A percentile compares a stretch with the other conserved stretches of the same genome.
Conservation (phyloP, 768 basidiomycete species). For the Pseudohyphozyma bogoriensis region DNA sequence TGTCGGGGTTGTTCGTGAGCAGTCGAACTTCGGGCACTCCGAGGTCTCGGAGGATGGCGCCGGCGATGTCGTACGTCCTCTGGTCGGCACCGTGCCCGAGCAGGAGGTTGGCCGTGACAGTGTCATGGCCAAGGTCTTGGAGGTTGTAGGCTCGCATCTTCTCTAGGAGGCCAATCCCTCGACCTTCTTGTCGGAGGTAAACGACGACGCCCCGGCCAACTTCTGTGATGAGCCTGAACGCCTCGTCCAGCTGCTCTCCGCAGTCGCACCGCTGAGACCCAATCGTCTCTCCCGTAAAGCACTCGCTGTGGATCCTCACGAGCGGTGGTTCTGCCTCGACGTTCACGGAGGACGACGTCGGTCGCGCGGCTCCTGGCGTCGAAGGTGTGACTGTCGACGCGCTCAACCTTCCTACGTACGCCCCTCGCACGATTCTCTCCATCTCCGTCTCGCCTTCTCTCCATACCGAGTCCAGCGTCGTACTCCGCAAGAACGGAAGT, state of each 20-base stretch:
- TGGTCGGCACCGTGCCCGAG: slow-evolving; percentile 91
- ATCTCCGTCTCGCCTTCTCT: slow-evolving; percentile 73
- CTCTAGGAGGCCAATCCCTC: slow-evolving; percentile 88
- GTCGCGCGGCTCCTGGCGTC: slow-evolving; percentile 18
- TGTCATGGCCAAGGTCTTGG: slow-evolving; percentile 95
- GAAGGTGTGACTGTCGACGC: slow-evolving; percentile 43
- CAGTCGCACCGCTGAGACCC: slow-evolving; percentile 98
- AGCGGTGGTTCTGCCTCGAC: slow-evolving; percentile 51
- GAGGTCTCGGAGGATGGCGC: slow-evolving; percentile 77
- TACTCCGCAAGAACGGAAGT: slow-evolving; percentile 54
- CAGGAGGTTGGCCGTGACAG: slow-evolving; percentile 93
- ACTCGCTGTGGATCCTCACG: slow-evolving; percentile 93
- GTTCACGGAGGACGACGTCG: slow-evolving; percentile 9
- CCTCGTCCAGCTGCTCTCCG: slow-evolving; percentile 95
- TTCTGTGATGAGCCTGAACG: slow-evolving; percentile 77
- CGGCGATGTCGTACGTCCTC: slow-evolving; percentile 83
- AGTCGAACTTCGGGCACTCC: slow-evolving; percentile 62
- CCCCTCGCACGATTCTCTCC: slow-evolving; percentile 86
- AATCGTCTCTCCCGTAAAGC: slow-evolving; percentile 95
- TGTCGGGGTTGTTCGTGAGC: slow-evolving; percentile 97
- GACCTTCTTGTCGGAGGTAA: slow-evolving; percentile 93
- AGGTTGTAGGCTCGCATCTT: slow-evolving; percentile 97
- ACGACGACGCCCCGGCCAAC: slow-evolving; percentile 72
- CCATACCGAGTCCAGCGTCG: slow-evolving; percentile 74
- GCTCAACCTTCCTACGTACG: slow-evolving; percentile 78